These are phyloP conservation scores for Alternaria viburni DNA, from an alignment of 2,329 filamentous ascomycete genomes.

Conservation along the genomic window DNA sequence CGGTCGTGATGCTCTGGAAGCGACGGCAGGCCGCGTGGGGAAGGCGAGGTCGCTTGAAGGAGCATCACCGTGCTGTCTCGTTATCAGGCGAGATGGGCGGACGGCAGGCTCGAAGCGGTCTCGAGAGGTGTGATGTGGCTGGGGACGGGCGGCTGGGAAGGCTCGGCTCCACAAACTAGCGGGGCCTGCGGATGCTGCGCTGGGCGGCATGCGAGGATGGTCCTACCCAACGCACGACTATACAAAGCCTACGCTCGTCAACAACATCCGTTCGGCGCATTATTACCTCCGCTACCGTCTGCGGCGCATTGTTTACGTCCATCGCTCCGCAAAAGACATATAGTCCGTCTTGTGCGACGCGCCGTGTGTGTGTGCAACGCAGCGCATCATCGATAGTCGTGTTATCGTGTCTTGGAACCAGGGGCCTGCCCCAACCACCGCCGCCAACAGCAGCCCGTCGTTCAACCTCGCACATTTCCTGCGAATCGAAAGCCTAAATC, in stretches of 20 bases:
- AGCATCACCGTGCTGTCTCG: neutral
- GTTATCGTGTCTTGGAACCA: neutral
- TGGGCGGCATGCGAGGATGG: neutral
- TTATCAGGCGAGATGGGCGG: neutral
- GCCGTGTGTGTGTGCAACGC: constrained; percentile 3
- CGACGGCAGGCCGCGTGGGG: neutral
- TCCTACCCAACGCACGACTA: neutral
- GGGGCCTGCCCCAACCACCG: constrained; percentile 24
- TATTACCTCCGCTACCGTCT: neutral
- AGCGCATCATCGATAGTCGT: constrained; percentile 4
- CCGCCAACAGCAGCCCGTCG: constrained; percentile 2
- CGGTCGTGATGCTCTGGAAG: neutral
- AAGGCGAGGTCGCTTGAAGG: neutral
- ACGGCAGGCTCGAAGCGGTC: neutral
- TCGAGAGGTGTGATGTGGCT: constrained; percentile 5
- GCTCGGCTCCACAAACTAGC: constrained; percentile 11
- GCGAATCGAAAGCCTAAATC: constrained; percentile 14
- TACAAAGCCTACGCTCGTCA: neutral
- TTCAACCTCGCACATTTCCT: constrained; percentile 23
- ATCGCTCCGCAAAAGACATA: neutral
- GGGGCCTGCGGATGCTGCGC: neutral
- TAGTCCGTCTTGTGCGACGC: neutral
- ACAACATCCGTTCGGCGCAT: neutral
- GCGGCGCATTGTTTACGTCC: constrained; percentile 2
- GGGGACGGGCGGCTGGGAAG: constrained; percentile 9